These are phyloP conservation scores for Kwoniella pini DNA, from an alignment of 768 basidiomycete species.

Conservation along the genomic window DNA sequence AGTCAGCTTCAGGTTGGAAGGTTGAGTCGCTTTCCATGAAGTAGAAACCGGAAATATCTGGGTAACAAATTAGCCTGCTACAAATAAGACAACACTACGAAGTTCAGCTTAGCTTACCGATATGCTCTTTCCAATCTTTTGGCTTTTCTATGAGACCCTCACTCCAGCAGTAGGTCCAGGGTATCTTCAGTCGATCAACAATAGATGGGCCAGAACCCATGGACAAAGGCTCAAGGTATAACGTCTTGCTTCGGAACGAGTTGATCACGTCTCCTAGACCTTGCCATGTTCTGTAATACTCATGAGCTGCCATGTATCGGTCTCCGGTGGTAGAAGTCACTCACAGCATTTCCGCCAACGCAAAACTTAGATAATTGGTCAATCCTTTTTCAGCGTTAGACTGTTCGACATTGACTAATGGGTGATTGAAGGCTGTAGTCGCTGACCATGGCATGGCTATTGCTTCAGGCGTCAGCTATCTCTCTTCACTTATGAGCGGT, in stretches of 20 bases:
- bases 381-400: conserved; percentile 62
- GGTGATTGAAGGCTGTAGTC: conserved; percentile 64
- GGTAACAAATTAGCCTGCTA: neutral
- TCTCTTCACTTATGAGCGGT: neutral
- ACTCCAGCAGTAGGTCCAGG: conserved; percentile 69
- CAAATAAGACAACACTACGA: no score
- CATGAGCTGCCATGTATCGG: no score
- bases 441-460: conserved; percentile 71
- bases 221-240: conserved; percentile 61
- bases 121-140: conserved; percentile 65
- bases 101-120: conserved; percentile 56
- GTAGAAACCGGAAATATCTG: conserved; percentile 68
- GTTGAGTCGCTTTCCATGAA: conserved; percentile 63
- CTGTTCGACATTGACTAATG: conserved; percentile 63
- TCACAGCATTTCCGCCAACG: conserved; percentile 63
- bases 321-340: neutral
- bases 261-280: conserved; percentile 66
- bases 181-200: conserved; percentile 62
- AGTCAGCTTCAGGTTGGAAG: conserved; percentile 60
- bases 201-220: conserved; percentile 61
- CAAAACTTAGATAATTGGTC: conserved; percentile 65
- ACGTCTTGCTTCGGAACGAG: conserved; percentile 59
- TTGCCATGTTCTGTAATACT: conserved; percentile 41
- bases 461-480: conserved; percentile 5
- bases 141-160: conserved; percentile 66